Conservation (phyloP, 1,139 yeast genomes). For the Sugiyamaella novakii region DNA sequence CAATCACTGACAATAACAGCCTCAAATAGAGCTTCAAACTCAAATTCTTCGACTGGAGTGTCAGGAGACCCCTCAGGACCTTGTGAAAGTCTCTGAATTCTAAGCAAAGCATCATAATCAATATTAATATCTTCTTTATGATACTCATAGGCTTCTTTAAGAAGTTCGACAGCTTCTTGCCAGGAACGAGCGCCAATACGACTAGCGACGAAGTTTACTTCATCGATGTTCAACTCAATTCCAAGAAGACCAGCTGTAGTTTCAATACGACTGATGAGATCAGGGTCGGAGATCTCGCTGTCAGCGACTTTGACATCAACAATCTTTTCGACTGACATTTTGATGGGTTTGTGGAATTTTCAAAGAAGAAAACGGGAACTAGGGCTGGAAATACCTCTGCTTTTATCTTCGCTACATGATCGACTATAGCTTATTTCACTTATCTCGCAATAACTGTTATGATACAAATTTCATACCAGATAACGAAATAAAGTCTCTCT, state of each 20-base stretch:
- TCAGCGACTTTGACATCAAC: slow-evolving; percentile 16
- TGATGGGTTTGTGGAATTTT: slow-evolving; percentile 3
- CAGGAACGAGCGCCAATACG: slow-evolving; percentile 10
- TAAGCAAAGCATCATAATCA: slow-evolving; percentile 26
- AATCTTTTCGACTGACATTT: slow-evolving; percentile 15
- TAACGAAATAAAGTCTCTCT: slow-evolving; percentile 11
- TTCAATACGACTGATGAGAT: slow-evolving; percentile 18
- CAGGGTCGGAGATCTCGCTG: slow-evolving; percentile 7
- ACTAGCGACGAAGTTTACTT: slow-evolving; percentile 16
- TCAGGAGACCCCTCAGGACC: slow-evolving; percentile 28
- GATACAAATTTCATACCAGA: slow-evolving; percentile 12
- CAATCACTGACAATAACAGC: slow-evolving; percentile 48
- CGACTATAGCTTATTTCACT: background rate
- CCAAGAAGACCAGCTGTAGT: slow-evolving; percentile 17
- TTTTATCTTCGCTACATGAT: slow-evolving; percentile 9
- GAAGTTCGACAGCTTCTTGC: slow-evolving; percentile 42
- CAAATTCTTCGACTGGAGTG: slow-evolving; percentile 36
- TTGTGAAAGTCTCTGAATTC: slow-evolving; percentile 35
- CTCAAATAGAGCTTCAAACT: slow-evolving; percentile 43
- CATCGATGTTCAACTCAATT: slow-evolving; percentile 15
- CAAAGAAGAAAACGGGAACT: background rate
- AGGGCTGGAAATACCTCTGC: background rate
- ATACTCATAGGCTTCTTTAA: slow-evolving; percentile 46
- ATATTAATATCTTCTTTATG: slow-evolving; percentile 56
- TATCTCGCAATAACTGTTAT: no score